Conservation (phyloP, 2,329 filamentous ascomycete species). For the Arthrobotrys sphaeroides region DNA sequence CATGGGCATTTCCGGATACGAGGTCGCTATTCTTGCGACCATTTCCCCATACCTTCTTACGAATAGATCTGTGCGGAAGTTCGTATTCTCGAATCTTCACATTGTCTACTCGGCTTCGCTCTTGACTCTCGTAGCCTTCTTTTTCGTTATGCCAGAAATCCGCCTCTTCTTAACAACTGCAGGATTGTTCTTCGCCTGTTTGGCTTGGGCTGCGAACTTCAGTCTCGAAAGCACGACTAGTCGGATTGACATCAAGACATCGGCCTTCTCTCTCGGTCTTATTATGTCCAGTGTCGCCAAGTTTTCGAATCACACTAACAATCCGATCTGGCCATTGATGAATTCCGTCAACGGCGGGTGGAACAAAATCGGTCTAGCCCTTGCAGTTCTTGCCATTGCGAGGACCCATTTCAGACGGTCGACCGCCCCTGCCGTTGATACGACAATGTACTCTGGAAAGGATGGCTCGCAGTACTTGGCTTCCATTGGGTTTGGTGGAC, state of each 20-base stretch:
- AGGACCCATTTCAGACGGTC: slow-evolving; percentile 76
- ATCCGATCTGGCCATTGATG: slow-evolving; percentile 96
- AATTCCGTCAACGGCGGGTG: slow-evolving; percentile 88
- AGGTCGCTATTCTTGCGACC: slow-evolving; percentile 85
- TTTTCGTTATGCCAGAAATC: slow-evolving; percentile 74
- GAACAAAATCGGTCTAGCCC: slow-evolving; percentile 81
- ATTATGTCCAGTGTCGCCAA: slow-evolving; percentile 88
- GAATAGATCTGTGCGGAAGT: slow-evolving; percentile 73
- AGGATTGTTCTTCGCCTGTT: slow-evolving; percentile 79
- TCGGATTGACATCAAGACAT: slow-evolving; percentile 81
- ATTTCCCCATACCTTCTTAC: slow-evolving; percentile 81
- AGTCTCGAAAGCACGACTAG: slow-evolving; percentile 78
- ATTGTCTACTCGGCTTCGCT: slow-evolving; percentile 80
- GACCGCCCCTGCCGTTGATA: slow-evolving; percentile 64
- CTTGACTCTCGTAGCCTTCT: slow-evolving; percentile 79
- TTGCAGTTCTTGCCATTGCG: slow-evolving; percentile 79
- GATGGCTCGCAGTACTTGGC: slow-evolving; percentile 76
- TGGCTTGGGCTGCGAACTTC: slow-evolving; percentile 85
- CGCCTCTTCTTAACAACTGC: slow-evolving; percentile 85
- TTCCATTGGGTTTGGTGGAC: slow-evolving; percentile 79
- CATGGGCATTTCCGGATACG: slow-evolving; percentile 98
- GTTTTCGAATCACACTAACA: slow-evolving; percentile 92
- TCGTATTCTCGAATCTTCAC: slow-evolving; percentile 75
- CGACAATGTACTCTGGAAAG: slow-evolving; percentile 67
- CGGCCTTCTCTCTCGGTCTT: slow-evolving; percentile 82